Conservation (phyloP, 371 early-diverging fungal species). For the Nematocida sp. region DNA sequence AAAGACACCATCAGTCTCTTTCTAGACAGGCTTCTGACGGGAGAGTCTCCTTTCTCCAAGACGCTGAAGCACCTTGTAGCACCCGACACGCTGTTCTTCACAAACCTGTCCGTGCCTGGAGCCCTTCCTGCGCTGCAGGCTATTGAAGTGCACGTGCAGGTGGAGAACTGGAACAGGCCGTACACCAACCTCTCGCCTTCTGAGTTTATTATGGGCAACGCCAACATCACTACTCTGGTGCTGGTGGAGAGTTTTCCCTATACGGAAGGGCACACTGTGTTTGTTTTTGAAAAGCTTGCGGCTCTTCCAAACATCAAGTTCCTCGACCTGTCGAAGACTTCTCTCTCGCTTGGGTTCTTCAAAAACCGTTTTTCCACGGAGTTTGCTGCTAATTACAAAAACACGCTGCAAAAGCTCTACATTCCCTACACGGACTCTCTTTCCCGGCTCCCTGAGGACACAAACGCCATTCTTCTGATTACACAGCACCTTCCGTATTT, state of each 20-base stretch:
- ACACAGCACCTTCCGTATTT: no score
- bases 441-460: no score
- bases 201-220: background rate
- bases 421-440: no score
- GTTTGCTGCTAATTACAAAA: no score
- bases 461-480: no score
- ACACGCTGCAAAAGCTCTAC: no score
- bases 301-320: background rate
- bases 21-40: background rate
- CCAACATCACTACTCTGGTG: background rate
- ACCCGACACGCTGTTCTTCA: slow-evolving; percentile 13
- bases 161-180: background rate
- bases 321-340: background rate
- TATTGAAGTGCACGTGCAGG: slow-evolving; percentile 2
- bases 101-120: background rate
- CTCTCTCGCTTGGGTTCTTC: no score
- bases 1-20: background rate
- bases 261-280: background rate
- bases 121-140: background rate
- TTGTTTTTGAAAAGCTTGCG: background rate
- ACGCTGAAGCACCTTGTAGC: background rate
- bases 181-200: background rate
- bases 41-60: background rate
- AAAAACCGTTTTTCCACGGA: no score
- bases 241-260: background rate